phyloP scores from a whole-genome alignment of 306 rosid species.

The Morella rubra region DNA sequence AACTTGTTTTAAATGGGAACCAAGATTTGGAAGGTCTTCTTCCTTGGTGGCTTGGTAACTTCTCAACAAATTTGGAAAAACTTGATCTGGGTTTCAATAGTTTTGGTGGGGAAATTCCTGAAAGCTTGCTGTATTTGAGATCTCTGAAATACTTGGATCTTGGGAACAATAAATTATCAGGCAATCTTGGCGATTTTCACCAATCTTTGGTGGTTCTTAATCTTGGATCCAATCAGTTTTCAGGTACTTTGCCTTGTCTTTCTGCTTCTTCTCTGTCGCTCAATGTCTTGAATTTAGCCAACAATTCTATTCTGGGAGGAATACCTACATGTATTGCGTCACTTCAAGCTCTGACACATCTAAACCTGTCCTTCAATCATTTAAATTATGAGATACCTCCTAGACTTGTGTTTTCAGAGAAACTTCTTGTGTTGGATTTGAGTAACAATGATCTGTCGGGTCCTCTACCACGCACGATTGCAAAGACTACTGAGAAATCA shows the following conservation, averaged over 20 bases:
- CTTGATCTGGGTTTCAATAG: conserved; percentile 59
- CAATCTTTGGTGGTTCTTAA: conserved; percentile 72
- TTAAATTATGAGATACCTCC: conserved; percentile 75
- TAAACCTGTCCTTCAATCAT: conserved; percentile 79
- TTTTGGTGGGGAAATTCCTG: conserved; percentile 73
- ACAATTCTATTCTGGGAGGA: conserved; percentile 83
- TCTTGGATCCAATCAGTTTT: conserved; percentile 80
- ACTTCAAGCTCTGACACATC: conserved; percentile 62
- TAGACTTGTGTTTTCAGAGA: conserved; percentile 76
- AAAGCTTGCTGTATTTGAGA: conserved; percentile 53
- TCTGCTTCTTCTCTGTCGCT: conserved; percentile 71
- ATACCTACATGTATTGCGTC: conserved; percentile 86
- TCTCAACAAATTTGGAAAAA: conserved; percentile 68
- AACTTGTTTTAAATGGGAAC: conserved; percentile 72
- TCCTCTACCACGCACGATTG: conserved; percentile 78
- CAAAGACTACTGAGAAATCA: conserved; percentile 77
- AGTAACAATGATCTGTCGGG: conserved; percentile 84
- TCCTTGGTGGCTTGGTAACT: conserved; percentile 84
- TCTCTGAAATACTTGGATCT: conserved; percentile 77
- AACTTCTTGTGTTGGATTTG: conserved; percentile 89
- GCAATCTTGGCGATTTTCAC: conserved; percentile 62
- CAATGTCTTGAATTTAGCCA: conserved; percentile 63
- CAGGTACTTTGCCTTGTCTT: conserved; percentile 92
- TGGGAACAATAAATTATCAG: conserved; percentile 54
- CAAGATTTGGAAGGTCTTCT: conserved; percentile 63